phyloP scores from a whole-genome alignment of 2,329 filamentous ascomycete genomes.

The Calonectria crousiana region DNA sequence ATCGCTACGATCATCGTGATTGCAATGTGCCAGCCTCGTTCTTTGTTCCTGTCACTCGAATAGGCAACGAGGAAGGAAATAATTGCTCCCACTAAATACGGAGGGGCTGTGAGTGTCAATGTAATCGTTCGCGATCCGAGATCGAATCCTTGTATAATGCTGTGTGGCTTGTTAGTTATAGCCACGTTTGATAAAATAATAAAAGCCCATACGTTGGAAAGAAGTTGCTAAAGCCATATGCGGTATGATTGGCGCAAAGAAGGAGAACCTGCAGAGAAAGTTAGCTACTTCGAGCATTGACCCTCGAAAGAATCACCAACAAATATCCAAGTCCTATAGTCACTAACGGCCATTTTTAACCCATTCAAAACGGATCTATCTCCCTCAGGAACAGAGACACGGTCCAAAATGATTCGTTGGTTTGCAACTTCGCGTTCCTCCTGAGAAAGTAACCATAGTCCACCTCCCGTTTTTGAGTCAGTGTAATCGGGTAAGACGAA shows the following conservation, averaged over 20 bases:
- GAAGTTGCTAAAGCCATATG: constrained; percentile 42
- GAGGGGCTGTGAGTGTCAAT: constrained; percentile 41
- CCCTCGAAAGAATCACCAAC: background rate
- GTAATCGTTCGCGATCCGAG: constrained; percentile 37
- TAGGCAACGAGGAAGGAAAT: constrained; percentile 29
- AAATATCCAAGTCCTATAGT: constrained; percentile 43
- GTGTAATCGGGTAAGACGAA: constrained; percentile 35
- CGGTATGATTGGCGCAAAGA: constrained; percentile 36
- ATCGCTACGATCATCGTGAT: constrained; percentile 27
- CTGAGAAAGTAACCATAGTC: constrained; percentile 26
- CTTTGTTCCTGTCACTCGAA: constrained; percentile 36
- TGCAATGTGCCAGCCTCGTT: constrained; percentile 38
- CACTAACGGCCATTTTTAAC: constrained; percentile 36
- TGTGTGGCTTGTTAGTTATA: background rate
- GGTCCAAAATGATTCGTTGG: constrained; percentile 32
- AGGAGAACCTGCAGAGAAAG: constrained; percentile 24
- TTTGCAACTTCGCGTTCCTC: constrained; percentile 28
- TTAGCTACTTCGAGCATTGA: background rate
- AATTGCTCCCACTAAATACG: constrained; percentile 38
- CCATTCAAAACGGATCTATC: constrained; percentile 31
- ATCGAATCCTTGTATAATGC: constrained; percentile 35
- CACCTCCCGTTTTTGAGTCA: constrained; percentile 16
- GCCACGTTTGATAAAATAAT: background rate
- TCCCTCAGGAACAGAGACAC: constrained; percentile 35
- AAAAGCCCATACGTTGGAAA: constrained; percentile 29